phyloP scores from a whole-genome alignment of 2,329 filamentous ascomycete species.

The Sporothrix pallida region DNA sequence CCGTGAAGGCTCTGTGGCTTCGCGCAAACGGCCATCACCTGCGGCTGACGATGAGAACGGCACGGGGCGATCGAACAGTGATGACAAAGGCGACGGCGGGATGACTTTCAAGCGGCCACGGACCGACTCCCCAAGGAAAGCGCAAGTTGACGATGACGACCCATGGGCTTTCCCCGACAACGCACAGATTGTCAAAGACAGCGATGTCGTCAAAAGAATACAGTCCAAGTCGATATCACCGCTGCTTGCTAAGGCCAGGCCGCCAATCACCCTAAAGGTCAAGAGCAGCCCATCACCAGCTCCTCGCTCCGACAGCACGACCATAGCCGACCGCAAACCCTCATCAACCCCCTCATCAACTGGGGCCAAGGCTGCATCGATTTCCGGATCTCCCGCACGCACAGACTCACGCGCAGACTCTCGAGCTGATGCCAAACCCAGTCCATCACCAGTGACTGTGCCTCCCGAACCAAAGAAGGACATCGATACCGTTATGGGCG shows the following conservation, averaged over 20 bases:
- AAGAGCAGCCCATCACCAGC: background rate
- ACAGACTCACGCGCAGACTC: background rate
- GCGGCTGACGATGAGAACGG: slow-evolving; percentile 2
- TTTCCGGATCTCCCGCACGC: no score
- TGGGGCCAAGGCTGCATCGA: background rate
- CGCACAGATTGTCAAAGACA: background rate
- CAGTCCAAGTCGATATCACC: slow-evolving; percentile 6
- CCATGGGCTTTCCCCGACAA: slow-evolving; percentile 29
- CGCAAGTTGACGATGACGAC: background rate
- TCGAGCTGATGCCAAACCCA: no score
- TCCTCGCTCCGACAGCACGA: background rate
- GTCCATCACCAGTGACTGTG: no score
- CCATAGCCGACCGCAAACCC: background rate
- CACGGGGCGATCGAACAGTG: background rate
- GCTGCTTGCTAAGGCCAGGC: no score
- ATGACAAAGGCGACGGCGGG: background rate
- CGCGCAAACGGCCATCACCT: slow-evolving; percentile 30
- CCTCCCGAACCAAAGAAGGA: background rate
- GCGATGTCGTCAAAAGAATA: background rate
- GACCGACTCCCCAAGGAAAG: background rate
- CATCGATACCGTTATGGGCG: slow-evolving; percentile 25
- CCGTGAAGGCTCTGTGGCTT: slow-evolving; percentile 27
- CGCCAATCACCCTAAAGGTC: background rate
- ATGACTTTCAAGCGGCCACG: slow-evolving; percentile 5
- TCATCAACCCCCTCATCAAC: background rate